Evolutionary conservation across 2,329 filamentous ascomycete genomes (phyloP), one percentile per base, ranked within the genome.

Genomic region (Emmonsiellopsis sp.): DNA sequence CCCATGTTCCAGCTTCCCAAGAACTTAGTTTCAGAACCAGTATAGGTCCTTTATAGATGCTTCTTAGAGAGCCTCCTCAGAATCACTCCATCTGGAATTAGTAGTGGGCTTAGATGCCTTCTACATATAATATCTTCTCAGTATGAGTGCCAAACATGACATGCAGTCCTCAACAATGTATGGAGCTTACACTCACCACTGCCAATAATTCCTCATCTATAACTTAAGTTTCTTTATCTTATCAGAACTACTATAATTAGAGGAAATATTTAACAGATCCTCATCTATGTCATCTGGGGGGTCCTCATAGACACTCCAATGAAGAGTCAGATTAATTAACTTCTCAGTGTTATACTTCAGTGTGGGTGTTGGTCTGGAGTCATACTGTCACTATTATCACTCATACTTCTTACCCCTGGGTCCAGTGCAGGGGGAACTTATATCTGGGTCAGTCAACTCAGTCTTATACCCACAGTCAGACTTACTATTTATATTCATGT

Each of bases 1-100:
- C 42, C 50, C 53, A 47, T 57, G 55, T 43, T 60, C 30, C n/a
- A 63, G 55, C 52, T 58, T 61, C 42, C 37, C 46, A 8, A 59
- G 54, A 53, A 49, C 57, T 53, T 52, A 62, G 52, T 61, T 59
- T 6, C 62, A 59, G 51, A 63, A 62, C 47, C 45, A 37, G 55
- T 62, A 48, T 35, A 63, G 56, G 11, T 61, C 41, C 53, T 62
- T 61, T 48, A 31, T 44, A 20, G 58, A 60, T 13, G 46, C 58
- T 42, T 56, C 10, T 30, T 48, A 34, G 37, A 64, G 55, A 32
- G 53, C 44, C 40, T 59, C 49, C 42, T 62, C 57, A 26, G 55
- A 9, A 51, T 59, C 50, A 32, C 45, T 43, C 55, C 47, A 63
- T 52, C 60, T 61, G 7, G 16, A 52, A 57, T 59, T 35, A 15